Percentiles rank a stretch among this genome's conserved stretches.
Evolutionary conservation across 140 eudicot genomes (phyloP).

Genomic region (Bidens hawaiensis): DNA sequence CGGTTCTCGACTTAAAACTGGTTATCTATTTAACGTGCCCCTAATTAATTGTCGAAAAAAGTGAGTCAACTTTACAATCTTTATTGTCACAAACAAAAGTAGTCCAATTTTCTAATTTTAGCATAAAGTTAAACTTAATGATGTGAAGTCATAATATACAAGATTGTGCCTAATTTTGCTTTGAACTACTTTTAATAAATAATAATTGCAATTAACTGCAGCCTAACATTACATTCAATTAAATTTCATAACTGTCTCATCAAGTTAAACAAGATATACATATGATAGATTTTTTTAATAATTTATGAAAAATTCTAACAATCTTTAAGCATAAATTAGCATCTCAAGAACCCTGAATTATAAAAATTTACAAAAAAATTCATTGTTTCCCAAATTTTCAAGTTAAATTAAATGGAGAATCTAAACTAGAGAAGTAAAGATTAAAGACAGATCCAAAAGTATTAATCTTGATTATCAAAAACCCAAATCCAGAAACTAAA

Average conservation of each 20-base stretch:
- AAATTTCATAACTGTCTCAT: constrained; percentile 6
- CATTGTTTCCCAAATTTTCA: constrained; percentile 11
- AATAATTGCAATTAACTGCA: constrained; percentile 20
- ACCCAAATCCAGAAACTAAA: constrained; percentile 16
- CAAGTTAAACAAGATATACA: constrained; percentile 14
- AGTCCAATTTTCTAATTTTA: constrained; percentile 11
- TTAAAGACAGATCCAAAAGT: constrained; percentile 30
- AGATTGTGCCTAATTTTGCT: constrained; percentile 16
- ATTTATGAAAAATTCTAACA: constrained; percentile 12
- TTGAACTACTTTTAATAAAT: constrained; percentile 2
- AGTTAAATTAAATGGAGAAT: constrained; percentile 16
- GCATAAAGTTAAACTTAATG: constrained; percentile 10
- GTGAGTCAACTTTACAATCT: constrained; percentile 21
- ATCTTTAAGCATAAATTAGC: constrained; percentile 11
- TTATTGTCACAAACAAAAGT: constrained; percentile 10
- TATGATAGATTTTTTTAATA: not conserved
- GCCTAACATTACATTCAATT: constrained; percentile 21
- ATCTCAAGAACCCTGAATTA: not conserved
- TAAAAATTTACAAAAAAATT: not conserved
- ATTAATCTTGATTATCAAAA: constrained; percentile 28
- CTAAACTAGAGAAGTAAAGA: constrained; percentile 7
- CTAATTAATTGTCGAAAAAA: not conserved
- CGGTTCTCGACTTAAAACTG: too few species aligned
- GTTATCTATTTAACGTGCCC: too few species aligned
- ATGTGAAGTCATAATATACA: constrained; percentile 20